Percentiles rank a stretch among this genome's conserved stretches.
Conservation (phyloP, 805 yeast genomes). For the Lachancea kluyveri region DNA sequence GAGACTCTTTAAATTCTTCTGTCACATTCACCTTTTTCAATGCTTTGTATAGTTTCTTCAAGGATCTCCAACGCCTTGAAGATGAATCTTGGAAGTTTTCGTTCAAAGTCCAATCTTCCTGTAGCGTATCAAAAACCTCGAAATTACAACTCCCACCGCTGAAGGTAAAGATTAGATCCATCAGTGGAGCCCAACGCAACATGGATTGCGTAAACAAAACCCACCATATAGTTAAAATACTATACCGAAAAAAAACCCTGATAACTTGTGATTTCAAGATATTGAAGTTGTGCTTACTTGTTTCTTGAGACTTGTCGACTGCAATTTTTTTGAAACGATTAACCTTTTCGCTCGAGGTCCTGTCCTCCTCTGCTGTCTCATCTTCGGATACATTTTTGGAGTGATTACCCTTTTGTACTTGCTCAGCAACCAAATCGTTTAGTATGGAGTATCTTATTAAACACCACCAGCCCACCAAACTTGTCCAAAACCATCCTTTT, state of each 20-base stretch:
- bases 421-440: too few relatives aligned
- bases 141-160: constrained; percentile 77
- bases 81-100: constrained; percentile 17
- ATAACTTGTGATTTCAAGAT: too few relatives aligned
- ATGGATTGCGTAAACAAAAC: constrained; percentile 65
- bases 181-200: constrained; percentile 72
- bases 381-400: too few relatives aligned
- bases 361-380: too few relatives aligned
- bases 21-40: constrained; percentile 10
- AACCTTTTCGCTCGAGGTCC: too few relatives aligned
- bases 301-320: too few relatives aligned
- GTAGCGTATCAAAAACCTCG: constrained; percentile 18
- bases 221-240: constrained; percentile 74
- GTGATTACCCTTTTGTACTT: constrained; percentile 2
- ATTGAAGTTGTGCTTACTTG: too few relatives aligned
- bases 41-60: constrained; percentile 12
- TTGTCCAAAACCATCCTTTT: constrained; percentile 91
- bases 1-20: constrained; percentile 4
- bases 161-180: constrained; percentile 73
- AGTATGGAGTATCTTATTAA: constrained; percentile 10
- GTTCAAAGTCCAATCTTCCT: constrained; percentile 9
- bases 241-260: too few relatives aligned
- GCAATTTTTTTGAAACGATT: constrained; percentile 7
- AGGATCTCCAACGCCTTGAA: constrained; percentile 12
- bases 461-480: constrained; percentile 33